Percentiles rank a stretch among this genome's conserved stretches.
Evolutionary conservation across 2,329 filamentous ascomycete genomes (phyloP).

Genomic region (Botryotinia convoluta): DNA sequence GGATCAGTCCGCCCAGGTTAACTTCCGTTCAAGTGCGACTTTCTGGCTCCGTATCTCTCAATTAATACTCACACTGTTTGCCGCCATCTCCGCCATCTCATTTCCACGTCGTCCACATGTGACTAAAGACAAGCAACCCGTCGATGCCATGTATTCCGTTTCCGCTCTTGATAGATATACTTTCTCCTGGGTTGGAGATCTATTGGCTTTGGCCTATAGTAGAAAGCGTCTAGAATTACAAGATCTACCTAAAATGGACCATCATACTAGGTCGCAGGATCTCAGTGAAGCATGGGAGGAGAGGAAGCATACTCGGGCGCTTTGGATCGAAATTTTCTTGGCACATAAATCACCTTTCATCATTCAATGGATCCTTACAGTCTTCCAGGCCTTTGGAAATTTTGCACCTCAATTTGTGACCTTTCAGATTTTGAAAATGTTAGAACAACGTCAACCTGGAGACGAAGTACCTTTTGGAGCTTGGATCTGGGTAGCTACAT

Average conservation of each 20-base stretch:
- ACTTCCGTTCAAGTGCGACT: conserved; percentile 31
- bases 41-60: conserved; percentile 50
- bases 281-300: conserved; percentile 50
- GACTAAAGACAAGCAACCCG: conserved; percentile 53
- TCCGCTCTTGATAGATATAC: conserved; percentile 61
- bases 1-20: conserved; percentile 22
- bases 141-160: conserved; percentile 62
- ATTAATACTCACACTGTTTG: conserved; percentile 45
- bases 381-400: conserved; percentile 42
- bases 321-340: conserved; percentile 60
- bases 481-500: conserved; percentile 66
- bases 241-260: conserved; percentile 61
- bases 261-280: conserved; percentile 51
- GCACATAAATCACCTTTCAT: conserved; percentile 56
- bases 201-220: conserved; percentile 54
- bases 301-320: conserved; percentile 46
- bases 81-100: conserved; percentile 50
- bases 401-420: conserved; percentile 71
- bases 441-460: conserved; percentile 55
- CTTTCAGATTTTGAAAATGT: conserved; percentile 59
- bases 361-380: conserved; percentile 57
- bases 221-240: conserved; percentile 59
- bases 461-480: conserved; percentile 50
- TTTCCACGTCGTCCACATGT: conserved; percentile 68
- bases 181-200: conserved; percentile 59